phyloP scores from a whole-genome alignment of 257 asterid genomes.

The Pogostemon cablin region DNA sequence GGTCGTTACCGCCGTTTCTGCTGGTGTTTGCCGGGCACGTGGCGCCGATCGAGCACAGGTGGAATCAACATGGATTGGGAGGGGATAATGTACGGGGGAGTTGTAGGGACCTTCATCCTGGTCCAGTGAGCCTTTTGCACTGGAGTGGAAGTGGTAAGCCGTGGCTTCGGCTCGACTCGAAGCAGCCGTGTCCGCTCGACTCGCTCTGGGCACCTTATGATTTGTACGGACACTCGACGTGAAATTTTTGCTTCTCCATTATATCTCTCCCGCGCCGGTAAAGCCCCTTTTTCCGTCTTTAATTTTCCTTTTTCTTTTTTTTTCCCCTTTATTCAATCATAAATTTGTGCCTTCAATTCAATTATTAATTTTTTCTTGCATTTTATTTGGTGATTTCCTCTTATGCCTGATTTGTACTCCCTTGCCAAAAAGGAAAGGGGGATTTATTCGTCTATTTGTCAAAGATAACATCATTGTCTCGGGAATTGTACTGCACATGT shows the following conservation, averaged over 20 bases:
- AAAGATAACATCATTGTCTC: no score
- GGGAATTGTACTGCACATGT: no score
- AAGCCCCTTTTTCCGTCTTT: slow-evolving; percentile 24
- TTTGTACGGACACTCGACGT: slow-evolving; percentile 41
- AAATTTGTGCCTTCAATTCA: slow-evolving; percentile 35
- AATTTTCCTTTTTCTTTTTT: slow-evolving; percentile 7
- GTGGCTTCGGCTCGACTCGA: slow-evolving; percentile 63
- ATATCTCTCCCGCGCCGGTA: slow-evolving; percentile 48
- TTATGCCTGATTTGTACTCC: slow-evolving; percentile 40
- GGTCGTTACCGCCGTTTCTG: slow-evolving; percentile 68
- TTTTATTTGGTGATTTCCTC: slow-evolving; percentile 28
- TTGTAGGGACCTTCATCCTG: slow-evolving; percentile 58
- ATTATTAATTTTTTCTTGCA: slow-evolving; percentile 31
- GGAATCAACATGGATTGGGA: slow-evolving; percentile 77
- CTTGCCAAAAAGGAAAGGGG: slow-evolving; percentile 3
- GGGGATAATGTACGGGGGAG: slow-evolving; percentile 66
- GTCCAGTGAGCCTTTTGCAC: slow-evolving; percentile 67
- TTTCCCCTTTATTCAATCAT: slow-evolving; percentile 27
- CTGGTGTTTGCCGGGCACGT: slow-evolving; percentile 62
- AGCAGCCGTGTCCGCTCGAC: slow-evolving; percentile 61
- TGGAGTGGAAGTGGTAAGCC: slow-evolving; percentile 84
- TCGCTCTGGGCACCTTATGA: slow-evolving; percentile 58
- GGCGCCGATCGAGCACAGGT: slow-evolving; percentile 56
- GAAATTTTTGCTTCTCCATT: slow-evolving; percentile 27
- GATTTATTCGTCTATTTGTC: no score